Conservation (phyloP, 177 flowering plant species). For the Telopea speciosissima region DNA sequence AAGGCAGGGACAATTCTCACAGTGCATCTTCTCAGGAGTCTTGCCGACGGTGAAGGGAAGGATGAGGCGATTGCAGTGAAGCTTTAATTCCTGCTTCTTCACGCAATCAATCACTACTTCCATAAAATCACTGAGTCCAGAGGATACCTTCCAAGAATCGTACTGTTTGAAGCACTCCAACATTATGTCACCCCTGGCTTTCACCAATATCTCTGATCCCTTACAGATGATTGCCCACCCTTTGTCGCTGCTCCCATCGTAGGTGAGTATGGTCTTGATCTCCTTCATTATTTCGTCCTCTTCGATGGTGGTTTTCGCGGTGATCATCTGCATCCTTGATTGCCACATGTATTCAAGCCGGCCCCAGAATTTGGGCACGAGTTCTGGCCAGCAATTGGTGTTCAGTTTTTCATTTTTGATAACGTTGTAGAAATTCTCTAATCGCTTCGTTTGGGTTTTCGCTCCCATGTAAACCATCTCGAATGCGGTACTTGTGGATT, state of each 20-base stretch:
- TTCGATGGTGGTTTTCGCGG: slow-evolving; percentile 18
- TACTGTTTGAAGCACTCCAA: too few relatives aligned
- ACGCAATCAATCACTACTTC: neutral
- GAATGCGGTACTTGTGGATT: slow-evolving; percentile 17
- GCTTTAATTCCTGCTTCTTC: neutral
- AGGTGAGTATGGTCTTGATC: too few relatives aligned
- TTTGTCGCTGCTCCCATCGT: too few relatives aligned
- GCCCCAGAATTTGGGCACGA: slow-evolving; percentile 44
- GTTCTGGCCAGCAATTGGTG: slow-evolving; percentile 31
- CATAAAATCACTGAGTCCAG: neutral
- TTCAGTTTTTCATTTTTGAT: slow-evolving; percentile 34
- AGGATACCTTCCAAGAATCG: too few relatives aligned
- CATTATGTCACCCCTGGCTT: too few relatives aligned
- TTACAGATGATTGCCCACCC: too few relatives aligned
- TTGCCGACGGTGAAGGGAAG: neutral
- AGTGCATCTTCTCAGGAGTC: neutral
- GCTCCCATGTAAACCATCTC: slow-evolving; percentile 64
- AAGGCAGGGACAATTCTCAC: neutral
- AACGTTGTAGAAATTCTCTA: too few relatives aligned
- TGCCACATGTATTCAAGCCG: slow-evolving; percentile 67
- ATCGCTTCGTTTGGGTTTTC: slow-evolving; percentile 43
- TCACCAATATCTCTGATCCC: too few relatives aligned
- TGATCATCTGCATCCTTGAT: slow-evolving; percentile 39
- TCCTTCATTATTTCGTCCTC: too few relatives aligned
- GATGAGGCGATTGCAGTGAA: neutral